Evolutionary conservation across 192 early-diverging fungal species (phyloP).

Genomic region (Umbelopsis sp.): DNA sequence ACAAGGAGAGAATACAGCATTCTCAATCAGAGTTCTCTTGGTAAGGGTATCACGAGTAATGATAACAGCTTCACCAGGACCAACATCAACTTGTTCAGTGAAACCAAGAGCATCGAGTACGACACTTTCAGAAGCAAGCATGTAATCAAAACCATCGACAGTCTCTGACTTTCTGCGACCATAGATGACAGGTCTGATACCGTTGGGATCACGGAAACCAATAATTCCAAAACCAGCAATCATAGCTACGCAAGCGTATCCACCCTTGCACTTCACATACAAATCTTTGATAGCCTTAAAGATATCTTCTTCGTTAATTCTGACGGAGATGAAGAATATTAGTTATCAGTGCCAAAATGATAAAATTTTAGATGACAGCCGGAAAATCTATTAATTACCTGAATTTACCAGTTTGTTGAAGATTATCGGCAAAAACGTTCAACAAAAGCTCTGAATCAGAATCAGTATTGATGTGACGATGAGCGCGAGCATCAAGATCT

Average conservation of each 20-base stretch:
- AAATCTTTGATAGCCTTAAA: slow-evolving; percentile 89
- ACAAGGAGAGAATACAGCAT: slow-evolving; percentile 78
- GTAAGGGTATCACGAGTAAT: slow-evolving; percentile 80
- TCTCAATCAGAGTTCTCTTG: slow-evolving; percentile 61
- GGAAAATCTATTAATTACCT: slow-evolving; percentile 48
- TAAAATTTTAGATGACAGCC: not conserved
- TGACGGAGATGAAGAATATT: slow-evolving; percentile 16
- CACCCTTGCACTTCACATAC: slow-evolving; percentile 84
- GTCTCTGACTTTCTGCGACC: slow-evolving; percentile 71
- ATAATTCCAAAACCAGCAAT: slow-evolving; percentile 98
- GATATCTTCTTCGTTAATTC: slow-evolving; percentile 98
- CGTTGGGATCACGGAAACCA: slow-evolving; percentile 93
- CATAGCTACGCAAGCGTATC: slow-evolving; percentile 95
- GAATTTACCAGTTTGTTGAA: slow-evolving; percentile 97
- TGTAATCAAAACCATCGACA: slow-evolving; percentile 85
- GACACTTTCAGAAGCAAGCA: slow-evolving; percentile 98
- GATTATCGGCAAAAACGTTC: slow-evolving; percentile 96
- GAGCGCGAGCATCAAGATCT: slow-evolving; percentile 92
- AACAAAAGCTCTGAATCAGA: slow-evolving; percentile 98
- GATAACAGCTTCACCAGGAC: slow-evolving; percentile 94
- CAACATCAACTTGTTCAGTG: slow-evolving; percentile 86
- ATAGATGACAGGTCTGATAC: slow-evolving; percentile 95
- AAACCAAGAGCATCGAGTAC: slow-evolving; percentile 90
- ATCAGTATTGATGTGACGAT: slow-evolving; percentile 99
- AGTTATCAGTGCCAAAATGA: slow-evolving; percentile 3